Evolutionary conservation across 176 grass and related monocot species (phyloP).

Genomic region (Puccinellia tenuiflora): DNA sequence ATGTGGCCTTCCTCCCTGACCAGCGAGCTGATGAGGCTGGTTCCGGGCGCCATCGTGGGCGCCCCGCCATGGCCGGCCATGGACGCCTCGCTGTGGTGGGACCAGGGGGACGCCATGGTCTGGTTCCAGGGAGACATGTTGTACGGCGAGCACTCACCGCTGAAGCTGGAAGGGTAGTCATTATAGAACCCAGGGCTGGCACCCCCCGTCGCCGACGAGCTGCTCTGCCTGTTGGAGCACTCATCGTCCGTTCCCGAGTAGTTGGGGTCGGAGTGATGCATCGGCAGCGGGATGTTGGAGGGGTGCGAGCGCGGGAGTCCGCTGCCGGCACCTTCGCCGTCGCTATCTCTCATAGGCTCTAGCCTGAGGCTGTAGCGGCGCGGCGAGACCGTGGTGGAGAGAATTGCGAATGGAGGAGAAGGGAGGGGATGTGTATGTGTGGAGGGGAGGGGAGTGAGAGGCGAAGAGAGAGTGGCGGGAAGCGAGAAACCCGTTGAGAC

Average conservation of each 20-base stretch:
- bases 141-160: constrained; percentile 85
- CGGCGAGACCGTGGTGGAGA: background rate
- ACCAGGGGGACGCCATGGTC: constrained; percentile 75
- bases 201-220: constrained; percentile 57
- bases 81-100: constrained; percentile 41
- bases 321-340: constrained; percentile 42
- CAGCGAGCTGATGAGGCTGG: constrained; percentile 57
- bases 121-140: constrained; percentile 98
- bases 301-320: constrained; percentile 45
- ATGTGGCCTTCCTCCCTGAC: constrained; percentile 88
- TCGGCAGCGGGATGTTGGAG: constrained; percentile 36
- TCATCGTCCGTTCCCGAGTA: constrained; percentile 56
- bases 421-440: constrained; percentile 30
- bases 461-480: constrained; percentile 46
- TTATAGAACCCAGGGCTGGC: constrained; percentile 40
- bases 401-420: constrained; percentile 28
- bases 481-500: constrained; percentile 17
- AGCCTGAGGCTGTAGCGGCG: constrained; percentile 15
- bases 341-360: constrained; percentile 43
- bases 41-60: constrained; percentile 15
- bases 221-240: constrained; percentile 58
- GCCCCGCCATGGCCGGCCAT: background rate
- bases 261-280: constrained; percentile 41
- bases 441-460: constrained; percentile 21
- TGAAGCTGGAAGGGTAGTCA: constrained; percentile 72